phyloP scores from a whole-genome alignment of 164 flowering plant species.

The Buxus sempervirens region DNA sequence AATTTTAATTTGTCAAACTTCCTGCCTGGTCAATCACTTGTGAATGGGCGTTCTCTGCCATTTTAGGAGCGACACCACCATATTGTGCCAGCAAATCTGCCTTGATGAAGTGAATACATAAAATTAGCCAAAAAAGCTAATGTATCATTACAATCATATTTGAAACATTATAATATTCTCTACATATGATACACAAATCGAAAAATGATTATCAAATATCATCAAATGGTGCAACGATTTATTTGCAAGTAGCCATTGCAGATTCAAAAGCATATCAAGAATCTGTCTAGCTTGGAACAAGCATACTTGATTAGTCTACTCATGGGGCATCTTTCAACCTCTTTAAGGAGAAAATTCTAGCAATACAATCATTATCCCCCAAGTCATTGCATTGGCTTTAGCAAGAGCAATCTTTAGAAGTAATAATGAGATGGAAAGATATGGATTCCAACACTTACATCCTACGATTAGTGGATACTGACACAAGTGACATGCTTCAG shows the following conservation, averaged over 20 bases:
- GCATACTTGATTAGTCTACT: too few relatives aligned
- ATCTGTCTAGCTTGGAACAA: background rate
- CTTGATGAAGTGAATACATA: constrained; percentile 36
- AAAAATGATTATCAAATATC: background rate
- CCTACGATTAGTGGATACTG: too few relatives aligned
- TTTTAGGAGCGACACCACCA: constrained; percentile 98
- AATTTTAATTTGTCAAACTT: background rate
- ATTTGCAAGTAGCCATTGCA: background rate
- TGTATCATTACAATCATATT: background rate
- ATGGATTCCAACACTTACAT: too few relatives aligned
- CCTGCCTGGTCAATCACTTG: constrained; percentile 81
- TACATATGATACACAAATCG: too few relatives aligned
- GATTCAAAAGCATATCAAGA: background rate
- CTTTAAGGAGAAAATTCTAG: too few relatives aligned
- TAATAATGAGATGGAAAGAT: too few relatives aligned
- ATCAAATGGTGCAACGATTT: background rate
- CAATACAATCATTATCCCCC: too few relatives aligned
- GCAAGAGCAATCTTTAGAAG: too few relatives aligned
- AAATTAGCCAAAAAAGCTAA: constrained; percentile 6
- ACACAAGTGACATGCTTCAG: too few relatives aligned
- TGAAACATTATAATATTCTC: background rate
- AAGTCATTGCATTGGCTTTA: too few relatives aligned
- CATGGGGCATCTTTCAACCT: too few relatives aligned
- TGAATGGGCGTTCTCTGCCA: constrained; percentile 91
- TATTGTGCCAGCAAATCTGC: constrained; percentile 78